A percentile compares a stretch with the other conserved stretches of the same genome.
These are phyloP conservation scores for Cadophora sp. DNA, from an alignment of 2,329 filamentous ascomycete genomes.

Conservation along the genomic window DNA sequence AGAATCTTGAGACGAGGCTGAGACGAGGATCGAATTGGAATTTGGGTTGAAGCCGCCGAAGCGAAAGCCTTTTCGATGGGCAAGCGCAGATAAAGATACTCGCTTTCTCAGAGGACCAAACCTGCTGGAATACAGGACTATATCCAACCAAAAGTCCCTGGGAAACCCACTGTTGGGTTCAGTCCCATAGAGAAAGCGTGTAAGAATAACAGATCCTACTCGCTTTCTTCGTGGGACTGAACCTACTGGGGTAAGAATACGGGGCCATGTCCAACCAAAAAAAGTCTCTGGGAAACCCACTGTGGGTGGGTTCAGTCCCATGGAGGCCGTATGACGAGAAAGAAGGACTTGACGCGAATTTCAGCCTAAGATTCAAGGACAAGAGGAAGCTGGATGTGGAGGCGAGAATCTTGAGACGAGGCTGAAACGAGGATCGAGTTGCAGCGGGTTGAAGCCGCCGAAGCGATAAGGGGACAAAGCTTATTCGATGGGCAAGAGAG, in stretches of 20 bases:
- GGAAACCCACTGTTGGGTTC: no score
- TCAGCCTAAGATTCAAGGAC: background rate
- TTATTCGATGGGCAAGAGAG: slow-evolving; percentile 7
- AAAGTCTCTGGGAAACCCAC: no score
- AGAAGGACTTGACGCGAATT: background rate
- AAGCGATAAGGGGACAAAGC: slow-evolving; percentile 8
- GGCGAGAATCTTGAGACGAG: slow-evolving; percentile 26
- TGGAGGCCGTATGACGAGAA: no score
- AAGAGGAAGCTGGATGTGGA: background rate
- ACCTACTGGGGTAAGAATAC: no score
- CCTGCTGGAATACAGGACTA: no score
- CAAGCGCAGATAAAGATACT: slow-evolving; percentile 11
- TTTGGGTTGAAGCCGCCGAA: background rate
- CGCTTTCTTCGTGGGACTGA: no score
- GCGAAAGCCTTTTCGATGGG: slow-evolving; percentile 10
- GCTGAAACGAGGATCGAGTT: slow-evolving; percentile 24
- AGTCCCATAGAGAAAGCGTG: no score
- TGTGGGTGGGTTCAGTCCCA: no score
- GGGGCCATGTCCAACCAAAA: no score
- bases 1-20: slow-evolving; percentile 28
- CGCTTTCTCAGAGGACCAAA: no score
- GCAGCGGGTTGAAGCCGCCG: background rate
- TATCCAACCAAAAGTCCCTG: no score
- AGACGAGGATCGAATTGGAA: slow-evolving; percentile 21
- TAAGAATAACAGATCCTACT: no score